Evolutionary conservation across 1,139 yeast genomes (phyloP).

Genomic region (Starmera stellimalicola): DNA sequence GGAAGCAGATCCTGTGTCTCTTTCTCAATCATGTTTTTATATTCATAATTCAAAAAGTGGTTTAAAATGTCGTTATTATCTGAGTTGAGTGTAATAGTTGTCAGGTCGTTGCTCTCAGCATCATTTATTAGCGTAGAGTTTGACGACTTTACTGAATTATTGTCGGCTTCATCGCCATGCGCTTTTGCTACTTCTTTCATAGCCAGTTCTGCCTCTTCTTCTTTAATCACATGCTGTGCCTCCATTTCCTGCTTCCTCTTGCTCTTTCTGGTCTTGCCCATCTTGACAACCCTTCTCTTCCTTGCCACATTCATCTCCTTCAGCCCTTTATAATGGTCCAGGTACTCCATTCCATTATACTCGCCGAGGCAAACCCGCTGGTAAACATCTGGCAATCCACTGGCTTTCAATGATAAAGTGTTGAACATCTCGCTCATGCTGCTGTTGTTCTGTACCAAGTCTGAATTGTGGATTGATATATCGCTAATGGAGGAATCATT

Average conservation of each 20-base stretch:
- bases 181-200: not conserved
- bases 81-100: not conserved
- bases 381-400: conserved; percentile 9
- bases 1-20: too few relatives aligned
- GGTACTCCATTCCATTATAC: conserved; percentile 4
- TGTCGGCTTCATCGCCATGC: conserved; percentile 3
- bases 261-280: conserved; percentile 4
- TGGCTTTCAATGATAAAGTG: conserved; percentile 13
- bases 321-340: too few relatives aligned
- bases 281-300: conserved; percentile 16
- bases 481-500: not conserved
- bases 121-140: conserved; percentile 1
- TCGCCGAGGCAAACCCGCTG: conserved; percentile 10
- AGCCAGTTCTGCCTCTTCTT: too few relatives aligned
- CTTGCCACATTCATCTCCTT: too few relatives aligned
- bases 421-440: conserved; percentile 7
- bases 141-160: conserved; percentile 1
- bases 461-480: not conserved
- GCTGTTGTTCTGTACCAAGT: not conserved
- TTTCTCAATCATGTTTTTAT: too few relatives aligned
- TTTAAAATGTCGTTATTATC: not conserved
- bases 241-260: not conserved
- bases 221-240: too few relatives aligned
- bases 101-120: not conserved
- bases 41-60: not conserved